Base-by-base conservation (phyloP, 2,329 filamentous ascomycete genomes). In the Colletotrichum sublineola region DNA sequence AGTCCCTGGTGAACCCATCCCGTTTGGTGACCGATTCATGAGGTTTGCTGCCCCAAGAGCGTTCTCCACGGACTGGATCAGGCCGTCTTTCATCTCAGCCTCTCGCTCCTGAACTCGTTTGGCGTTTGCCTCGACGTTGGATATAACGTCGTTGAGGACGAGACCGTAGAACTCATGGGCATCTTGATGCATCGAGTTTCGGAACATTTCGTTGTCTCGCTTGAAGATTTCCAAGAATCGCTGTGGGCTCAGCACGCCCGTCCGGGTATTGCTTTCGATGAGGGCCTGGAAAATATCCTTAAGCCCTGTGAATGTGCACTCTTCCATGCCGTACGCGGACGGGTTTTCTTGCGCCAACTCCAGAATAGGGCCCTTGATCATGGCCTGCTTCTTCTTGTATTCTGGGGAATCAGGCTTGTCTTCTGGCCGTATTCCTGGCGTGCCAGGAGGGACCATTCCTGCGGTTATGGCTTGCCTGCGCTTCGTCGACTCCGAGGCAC, bases 111-210 rank as follows among this genome's bases (percentile, higher is more conserved):
- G 86, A 63, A 91, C 83, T 69, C 90, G 88, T 77, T 90, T 92
- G 36, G 95, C 93, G 77, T 95, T 94, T n/a, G 91, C 88, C 82
- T 99, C 96, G 36, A 99, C 95, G 78, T 96, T 97, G 60, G 95
- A 90, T 64, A 99, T 96, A 44, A 99, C 94, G 79, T 97, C 93
- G 81, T 99, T 99, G n/a, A 99, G 86, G 2, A 99, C 88, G 42
- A 98, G 85, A 72, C 97, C 97, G 77, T 98, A 90, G 76, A 99
- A 99, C 80, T 99, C 96, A 81, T 99, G 96, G 1, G 96, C 96
- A 80, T 99, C 96, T 80, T 99, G 96, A 81, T 99, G 96, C 94
- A 98, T 97, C 5, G 95, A 94, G 50, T 95, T 96, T 71, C 95
- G 91, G 78, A 99, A 99, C 92, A 97, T 95, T 81, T 99, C 96